Evolutionary conservation across 2,329 filamentous ascomycete species (phyloP).

Genomic region (Aspergillus phoenicis): DNA sequence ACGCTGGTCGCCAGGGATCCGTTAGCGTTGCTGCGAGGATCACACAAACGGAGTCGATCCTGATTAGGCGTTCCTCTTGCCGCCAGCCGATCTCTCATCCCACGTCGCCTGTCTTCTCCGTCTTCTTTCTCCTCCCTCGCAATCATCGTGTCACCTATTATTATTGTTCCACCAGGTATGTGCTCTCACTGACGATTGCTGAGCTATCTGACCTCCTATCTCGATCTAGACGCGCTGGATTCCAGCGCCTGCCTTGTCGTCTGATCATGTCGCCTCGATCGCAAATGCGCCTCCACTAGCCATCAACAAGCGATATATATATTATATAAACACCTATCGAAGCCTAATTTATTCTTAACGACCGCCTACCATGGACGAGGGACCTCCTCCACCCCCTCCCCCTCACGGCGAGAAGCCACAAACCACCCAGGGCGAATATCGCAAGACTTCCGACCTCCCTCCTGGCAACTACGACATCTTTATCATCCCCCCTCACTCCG

Average conservation of each 20-base stretch:
- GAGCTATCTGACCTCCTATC: neutral
- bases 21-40: too few relatives aligned
- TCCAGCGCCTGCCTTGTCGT: neutral
- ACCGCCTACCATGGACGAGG: constrained; percentile 35
- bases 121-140: neutral
- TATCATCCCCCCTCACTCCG: constrained; percentile 88
- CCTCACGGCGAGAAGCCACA: constrained; percentile 81
- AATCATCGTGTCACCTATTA: neutral
- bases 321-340: constrained; percentile 7
- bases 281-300: neutral
- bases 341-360: neutral
- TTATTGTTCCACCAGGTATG: neutral
- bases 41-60: too few relatives aligned
- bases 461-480: constrained; percentile 96
- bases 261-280: neutral
- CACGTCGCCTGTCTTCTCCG: neutral
- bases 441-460: constrained; percentile 64
- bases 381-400: constrained; percentile 71
- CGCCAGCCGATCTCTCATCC: neutral
- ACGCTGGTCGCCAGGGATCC: too few relatives aligned
- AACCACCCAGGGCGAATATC: constrained; percentile 57
- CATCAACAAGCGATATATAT: neutral
- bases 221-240: neutral
- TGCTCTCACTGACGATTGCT: neutral
- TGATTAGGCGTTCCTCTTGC: neutral